phyloP scores from a whole-genome alignment of 805 yeast species.

The Ogataea pilisensis region DNA sequence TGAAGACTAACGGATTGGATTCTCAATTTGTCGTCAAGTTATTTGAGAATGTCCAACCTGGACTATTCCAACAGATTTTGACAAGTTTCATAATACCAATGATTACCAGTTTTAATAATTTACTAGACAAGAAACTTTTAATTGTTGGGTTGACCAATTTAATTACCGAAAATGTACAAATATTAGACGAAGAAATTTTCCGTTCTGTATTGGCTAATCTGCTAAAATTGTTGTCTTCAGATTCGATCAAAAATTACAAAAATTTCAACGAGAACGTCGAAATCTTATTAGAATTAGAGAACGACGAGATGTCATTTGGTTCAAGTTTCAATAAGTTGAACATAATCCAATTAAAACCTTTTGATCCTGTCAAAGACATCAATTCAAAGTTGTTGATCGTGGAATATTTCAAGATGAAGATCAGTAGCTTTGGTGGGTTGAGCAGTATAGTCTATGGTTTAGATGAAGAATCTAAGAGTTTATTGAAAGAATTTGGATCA shows the following conservation, averaged over 20 bases:
- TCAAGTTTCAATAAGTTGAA: conserved; percentile 74
- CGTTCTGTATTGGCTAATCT: conserved; percentile 41
- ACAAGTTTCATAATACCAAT: conserved; percentile 48
- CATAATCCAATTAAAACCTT: conserved; percentile 53
- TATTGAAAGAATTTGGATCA: conserved; percentile 12
- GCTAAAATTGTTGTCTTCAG: conserved; percentile 32
- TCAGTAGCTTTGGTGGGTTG: conserved; percentile 16
- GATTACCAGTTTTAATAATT: conserved; percentile 38
- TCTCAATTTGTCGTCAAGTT: conserved; percentile 52
- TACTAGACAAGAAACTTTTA: conserved; percentile 40
- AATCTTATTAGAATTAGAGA: conserved; percentile 57
- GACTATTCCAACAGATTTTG: conserved; percentile 49
- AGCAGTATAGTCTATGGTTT: conserved; percentile 10
- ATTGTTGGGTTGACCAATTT: conserved; percentile 47
- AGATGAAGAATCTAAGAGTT: conserved; percentile 16
- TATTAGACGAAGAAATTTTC: conserved; percentile 36
- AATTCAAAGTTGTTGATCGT: conserved; percentile 27
- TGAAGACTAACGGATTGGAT: conserved; percentile 21
- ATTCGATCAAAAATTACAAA: conserved; percentile 32
- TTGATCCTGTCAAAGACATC: conserved; percentile 68
- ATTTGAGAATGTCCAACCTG: conserved; percentile 69
- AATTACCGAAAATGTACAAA: conserved; percentile 37
- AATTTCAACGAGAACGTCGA: conserved; percentile 38
- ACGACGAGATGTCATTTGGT: conserved; percentile 65
- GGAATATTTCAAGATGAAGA: conserved; percentile 30